A percentile compares a stretch with the other conserved stretches of the same genome.
These are phyloP conservation scores for Fraxinus ornus DNA, from an alignment of 305 asterid genomes.

Conservation along the genomic window DNA sequence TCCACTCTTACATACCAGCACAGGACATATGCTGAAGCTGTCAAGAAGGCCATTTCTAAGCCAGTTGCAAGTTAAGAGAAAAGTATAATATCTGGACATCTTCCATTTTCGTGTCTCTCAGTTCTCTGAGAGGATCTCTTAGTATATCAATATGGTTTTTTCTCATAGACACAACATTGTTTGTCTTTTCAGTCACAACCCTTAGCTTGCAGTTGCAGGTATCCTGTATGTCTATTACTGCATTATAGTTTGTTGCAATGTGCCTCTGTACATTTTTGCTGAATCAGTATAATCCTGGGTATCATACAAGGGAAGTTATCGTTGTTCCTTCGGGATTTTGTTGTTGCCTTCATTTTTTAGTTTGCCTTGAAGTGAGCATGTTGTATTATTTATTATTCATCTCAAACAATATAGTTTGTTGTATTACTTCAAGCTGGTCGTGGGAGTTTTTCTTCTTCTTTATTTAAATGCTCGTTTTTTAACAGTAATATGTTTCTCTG, in stretches of 20 bases:
- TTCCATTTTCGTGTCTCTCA: conserved; percentile 19
- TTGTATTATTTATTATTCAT: conserved; percentile 25
- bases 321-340: conserved; percentile 19
- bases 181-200: conserved; percentile 21
- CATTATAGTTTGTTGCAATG: conserved; percentile 28
- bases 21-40: conserved; percentile 78
- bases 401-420: not conserved
- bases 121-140: conserved; percentile 23
- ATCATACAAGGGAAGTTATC: conserved; percentile 11
- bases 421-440: not conserved
- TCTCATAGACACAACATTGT: conserved; percentile 13
- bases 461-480: not conserved
- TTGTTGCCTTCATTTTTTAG: not conserved
- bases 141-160: conserved; percentile 27
- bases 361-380: conserved; percentile 21
- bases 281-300: conserved; percentile 21
- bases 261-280: conserved; percentile 21
- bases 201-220: conserved; percentile 15
- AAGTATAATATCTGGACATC: not conserved
- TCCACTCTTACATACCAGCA: conserved; percentile 86
- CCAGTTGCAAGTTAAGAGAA: conserved; percentile 53
- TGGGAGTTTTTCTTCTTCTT: not conserved
- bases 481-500: not conserved
- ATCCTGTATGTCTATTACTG: conserved; percentile 33
- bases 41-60: conserved; percentile 66